phyloP scores from a whole-genome alignment of 768 basidiomycete genomes.

The Hericium rajendrae region DNA sequence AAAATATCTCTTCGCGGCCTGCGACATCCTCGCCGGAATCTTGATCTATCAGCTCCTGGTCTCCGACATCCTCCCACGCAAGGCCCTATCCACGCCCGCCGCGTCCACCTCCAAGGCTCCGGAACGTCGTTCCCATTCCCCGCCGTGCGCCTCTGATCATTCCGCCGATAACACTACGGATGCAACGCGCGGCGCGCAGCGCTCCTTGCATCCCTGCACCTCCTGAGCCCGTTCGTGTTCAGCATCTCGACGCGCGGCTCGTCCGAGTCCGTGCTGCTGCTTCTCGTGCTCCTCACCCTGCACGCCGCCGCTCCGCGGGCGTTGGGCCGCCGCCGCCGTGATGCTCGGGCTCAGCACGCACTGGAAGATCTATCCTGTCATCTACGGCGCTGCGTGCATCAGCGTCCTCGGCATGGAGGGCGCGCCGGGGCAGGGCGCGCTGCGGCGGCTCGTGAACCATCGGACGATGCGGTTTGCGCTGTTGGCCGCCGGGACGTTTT shows the following conservation, averaged over 20 bases:
- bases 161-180: not conserved
- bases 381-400: slow-evolving; percentile 79
- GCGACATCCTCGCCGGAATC: slow-evolving; percentile 73
- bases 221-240: slow-evolving; percentile 90
- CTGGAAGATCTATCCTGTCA: slow-evolving; percentile 95
- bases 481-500: slow-evolving; percentile 66
- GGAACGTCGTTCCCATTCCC: not conserved
- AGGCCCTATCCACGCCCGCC: not conserved
- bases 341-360: slow-evolving; percentile 78
- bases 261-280: slow-evolving; percentile 80
- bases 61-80: slow-evolving; percentile 34
- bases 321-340: slow-evolving; percentile 60
- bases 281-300: slow-evolving; percentile 67
- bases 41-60: slow-evolving; percentile 59
- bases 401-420: slow-evolving; percentile 32
- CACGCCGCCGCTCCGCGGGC: slow-evolving; percentile 47
- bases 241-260: slow-evolving; percentile 96
- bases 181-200: slow-evolving; percentile 27
- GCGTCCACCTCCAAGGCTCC: not conserved
- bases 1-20: slow-evolving; percentile 78
- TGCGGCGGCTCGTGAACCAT: slow-evolving; percentile 35
- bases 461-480: slow-evolving; percentile 53
- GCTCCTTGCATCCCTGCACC: slow-evolving; percentile 60
- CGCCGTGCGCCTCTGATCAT: not conserved
- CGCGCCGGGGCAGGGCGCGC: not conserved